Base-by-base conservation (phyloP, 2,329 filamentous ascomycete genomes). In the Leptographium lundbergii region DNA sequence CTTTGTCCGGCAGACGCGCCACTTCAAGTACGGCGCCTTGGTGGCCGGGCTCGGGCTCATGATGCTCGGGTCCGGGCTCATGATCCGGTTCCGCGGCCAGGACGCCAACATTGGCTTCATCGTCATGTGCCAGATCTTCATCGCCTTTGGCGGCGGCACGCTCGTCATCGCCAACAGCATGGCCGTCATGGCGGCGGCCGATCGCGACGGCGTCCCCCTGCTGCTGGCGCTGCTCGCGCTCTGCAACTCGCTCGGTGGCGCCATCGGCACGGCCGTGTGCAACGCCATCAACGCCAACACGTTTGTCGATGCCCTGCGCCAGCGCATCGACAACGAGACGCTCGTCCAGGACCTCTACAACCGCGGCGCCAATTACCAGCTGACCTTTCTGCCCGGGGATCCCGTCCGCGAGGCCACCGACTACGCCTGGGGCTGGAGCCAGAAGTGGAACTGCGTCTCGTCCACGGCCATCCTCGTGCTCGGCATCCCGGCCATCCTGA, bases 241-340 rank as follows among this genome's bases (percentile, higher is more conserved):
- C 24, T 79, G 80, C 57, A 76, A 79, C 62, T 78, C 76, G 60
- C 75, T 86, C 58, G 84, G 82, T 57, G 80, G 80, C 52, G 79
- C 80, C 3, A 77, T 85, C 34, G 82, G 82, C n/a, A 72, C 73
- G 2, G 77, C 82, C 32, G 75, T 87, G 55, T 78, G 82, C 3
- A 77, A 77, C 1, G 81, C 81, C 13, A 79, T 87, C 64, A 87
- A 82, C 81, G 79, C 76, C 1, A 75, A 77, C 63, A 72, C 78
- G 10, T 79, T 87, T 64, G 78, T 78, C 9, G 66, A 67, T 24
- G 78, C 76, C 39, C 73, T 85, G 10, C 66, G 67, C 51, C 61
- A 69, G 51, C 77, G 79, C 62, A 54, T 34, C 32, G 22, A 32
- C 54, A 71, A 84, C 1, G 80, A 81, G 27, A 63, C 72, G n/a